A percentile compares a stretch with the other conserved stretches of the same genome.
Conservation (phyloP, 139 green algal genomes). For the Haematococcus sp. region DNA sequence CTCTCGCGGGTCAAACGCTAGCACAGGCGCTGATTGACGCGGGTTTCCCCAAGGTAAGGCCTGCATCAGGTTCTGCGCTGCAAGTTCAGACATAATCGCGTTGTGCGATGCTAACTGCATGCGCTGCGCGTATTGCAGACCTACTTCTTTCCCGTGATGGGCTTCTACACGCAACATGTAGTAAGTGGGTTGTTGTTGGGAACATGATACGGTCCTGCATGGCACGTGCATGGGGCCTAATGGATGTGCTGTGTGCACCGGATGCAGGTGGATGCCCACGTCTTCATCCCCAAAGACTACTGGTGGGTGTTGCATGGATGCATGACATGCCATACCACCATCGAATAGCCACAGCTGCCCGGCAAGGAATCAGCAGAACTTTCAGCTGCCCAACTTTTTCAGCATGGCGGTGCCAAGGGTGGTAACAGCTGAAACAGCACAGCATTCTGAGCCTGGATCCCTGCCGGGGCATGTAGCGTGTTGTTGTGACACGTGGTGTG, state of each 20-base stretch:
- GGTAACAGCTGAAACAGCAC: too few species aligned
- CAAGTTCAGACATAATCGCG: too few species aligned
- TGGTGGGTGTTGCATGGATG: background rate
- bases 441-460: too few species aligned
- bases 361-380: too few species aligned
- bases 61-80: background rate
- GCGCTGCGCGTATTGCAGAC: background rate
- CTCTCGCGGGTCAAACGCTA: conserved; percentile 36
- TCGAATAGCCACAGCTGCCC: too few species aligned
- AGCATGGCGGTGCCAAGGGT: too few species aligned
- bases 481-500: too few species aligned
- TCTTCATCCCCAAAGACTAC: conserved; percentile 37
- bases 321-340: too few species aligned
- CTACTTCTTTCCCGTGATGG: conserved; percentile 53
- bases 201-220: background rate
- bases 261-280: conserved; percentile 27
- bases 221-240: background rate
- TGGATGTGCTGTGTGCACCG: background rate
- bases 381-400: too few species aligned
- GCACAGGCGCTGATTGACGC: conserved; percentile 35
- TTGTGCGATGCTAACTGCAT: too few species aligned
- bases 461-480: too few species aligned
- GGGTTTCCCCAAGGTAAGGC: conserved; percentile 37
- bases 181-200: background rate
- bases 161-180: conserved; percentile 51